phyloP scores from a whole-genome alignment of 179 eudicot species.

The Nepenthes alata region DNA sequence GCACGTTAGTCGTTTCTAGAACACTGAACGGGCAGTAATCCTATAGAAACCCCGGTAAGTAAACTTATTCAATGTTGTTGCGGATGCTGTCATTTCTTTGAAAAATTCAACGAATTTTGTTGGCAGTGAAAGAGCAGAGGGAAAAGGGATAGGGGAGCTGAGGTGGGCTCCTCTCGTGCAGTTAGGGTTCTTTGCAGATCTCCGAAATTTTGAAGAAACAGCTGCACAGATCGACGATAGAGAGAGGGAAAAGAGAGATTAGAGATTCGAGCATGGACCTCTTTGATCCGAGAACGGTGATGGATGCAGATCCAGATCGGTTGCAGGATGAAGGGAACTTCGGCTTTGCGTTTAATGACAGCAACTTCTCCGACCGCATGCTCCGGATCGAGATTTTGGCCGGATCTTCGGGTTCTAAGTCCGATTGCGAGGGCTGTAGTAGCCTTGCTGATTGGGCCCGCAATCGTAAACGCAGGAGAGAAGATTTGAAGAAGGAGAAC shows the following conservation, averaged over 20 bases:
- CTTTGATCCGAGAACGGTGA: constrained; percentile 59
- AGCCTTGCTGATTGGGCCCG: constrained; percentile 82
- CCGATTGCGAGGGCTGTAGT: constrained; percentile 34
- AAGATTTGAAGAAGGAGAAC: constrained; percentile 48
- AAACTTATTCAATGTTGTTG: no score
- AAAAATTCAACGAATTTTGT: no score
- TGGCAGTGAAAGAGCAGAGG: no score
- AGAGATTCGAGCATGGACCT: constrained; percentile 41
- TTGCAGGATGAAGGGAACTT: constrained; percentile 34
- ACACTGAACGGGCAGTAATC: no score
- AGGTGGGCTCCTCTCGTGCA: no score
- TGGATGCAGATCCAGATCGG: constrained; percentile 36
- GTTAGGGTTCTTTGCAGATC: background rate
- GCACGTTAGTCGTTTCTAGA: no score
- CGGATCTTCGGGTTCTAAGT: constrained; percentile 26
- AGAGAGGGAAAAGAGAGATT: constrained; percentile 17
- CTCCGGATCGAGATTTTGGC: constrained; percentile 53
- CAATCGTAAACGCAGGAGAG: constrained; percentile 64
- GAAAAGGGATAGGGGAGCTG: no score
- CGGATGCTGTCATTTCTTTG: no score
- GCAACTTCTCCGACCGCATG: constrained; percentile 67
- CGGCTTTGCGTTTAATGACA: constrained; percentile 70
- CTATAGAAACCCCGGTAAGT: no score
- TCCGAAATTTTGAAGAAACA: no score
- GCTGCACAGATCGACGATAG: no score